phyloP scores from a whole-genome alignment of 495 filamentous ascomycete species.

The Bathelium albidoporum region DNA sequence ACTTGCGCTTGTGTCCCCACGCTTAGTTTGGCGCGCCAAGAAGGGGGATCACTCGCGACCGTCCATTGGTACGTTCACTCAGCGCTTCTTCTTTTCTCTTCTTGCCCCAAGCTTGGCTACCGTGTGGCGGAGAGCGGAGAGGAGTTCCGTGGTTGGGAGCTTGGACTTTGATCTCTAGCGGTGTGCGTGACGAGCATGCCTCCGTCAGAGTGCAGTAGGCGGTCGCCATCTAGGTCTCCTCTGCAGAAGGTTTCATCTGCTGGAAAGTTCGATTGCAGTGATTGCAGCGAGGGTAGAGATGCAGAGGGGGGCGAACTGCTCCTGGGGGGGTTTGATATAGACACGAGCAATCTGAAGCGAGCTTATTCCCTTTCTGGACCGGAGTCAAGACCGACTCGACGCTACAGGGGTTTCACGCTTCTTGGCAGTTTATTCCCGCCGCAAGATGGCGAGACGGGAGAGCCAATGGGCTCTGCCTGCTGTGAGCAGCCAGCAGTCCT shows the following conservation, averaged over 20 bases:
- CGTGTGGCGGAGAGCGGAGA: neutral
- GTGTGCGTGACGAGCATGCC: neutral
- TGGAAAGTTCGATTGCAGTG: neutral
- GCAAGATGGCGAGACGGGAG: neutral
- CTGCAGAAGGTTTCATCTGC: neutral
- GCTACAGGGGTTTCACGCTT: neutral
- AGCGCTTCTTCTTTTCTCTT: neutral
- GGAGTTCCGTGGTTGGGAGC: neutral
- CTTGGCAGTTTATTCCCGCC: neutral
- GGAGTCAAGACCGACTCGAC: conserved; percentile 4
- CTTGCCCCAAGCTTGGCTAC: neutral
- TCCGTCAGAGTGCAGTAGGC: neutral
- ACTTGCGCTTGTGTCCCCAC: no score
- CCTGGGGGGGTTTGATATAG: neutral
- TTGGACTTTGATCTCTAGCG: neutral
- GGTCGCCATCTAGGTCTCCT: neutral
- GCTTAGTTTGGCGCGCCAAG: no score
- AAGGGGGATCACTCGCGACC: no score
- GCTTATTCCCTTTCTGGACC: neutral
- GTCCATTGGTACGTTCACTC: no score
- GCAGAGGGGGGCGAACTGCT: neutral
- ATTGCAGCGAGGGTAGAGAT: neutral
- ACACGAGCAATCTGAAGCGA: neutral
- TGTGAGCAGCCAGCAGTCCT: neutral
- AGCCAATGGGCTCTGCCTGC: neutral